phyloP scores from a whole-genome alignment of 108 stramenopile species.

The Nitzschia inconspicua region DNA sequence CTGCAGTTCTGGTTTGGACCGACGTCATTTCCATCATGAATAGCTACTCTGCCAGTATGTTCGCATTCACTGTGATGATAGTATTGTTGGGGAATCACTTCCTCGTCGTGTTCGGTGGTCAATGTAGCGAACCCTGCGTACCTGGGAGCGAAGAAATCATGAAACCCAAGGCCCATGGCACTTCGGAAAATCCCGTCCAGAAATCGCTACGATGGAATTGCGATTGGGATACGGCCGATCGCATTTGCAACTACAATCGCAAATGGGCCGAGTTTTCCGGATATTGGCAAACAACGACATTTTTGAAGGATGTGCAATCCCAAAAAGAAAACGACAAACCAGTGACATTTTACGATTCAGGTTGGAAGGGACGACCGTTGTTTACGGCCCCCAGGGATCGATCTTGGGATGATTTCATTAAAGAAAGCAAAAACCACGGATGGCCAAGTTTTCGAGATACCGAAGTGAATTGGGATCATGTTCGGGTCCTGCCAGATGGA shows the following conservation, averaged over 20 bases:
- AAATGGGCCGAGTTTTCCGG: constrained; percentile 74
- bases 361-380: constrained; percentile 68
- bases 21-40: too few relatives aligned
- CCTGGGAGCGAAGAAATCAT: constrained; percentile 64
- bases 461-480: constrained; percentile 79
- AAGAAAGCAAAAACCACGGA: constrained; percentile 66
- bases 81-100: too few relatives aligned
- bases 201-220: constrained; percentile 73
- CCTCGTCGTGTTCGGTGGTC: too few relatives aligned
- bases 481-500: constrained; percentile 77
- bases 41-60: too few relatives aligned
- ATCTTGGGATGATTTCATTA: constrained; percentile 62
- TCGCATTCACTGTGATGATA: too few relatives aligned
- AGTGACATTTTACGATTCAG: constrained; percentile 78
- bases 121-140: constrained; percentile 55
- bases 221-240: constrained; percentile 62
- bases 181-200: constrained; percentile 66
- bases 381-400: constrained; percentile 66
- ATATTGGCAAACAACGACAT: constrained; percentile 69
- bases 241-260: constrained; percentile 81
- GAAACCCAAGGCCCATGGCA: constrained; percentile 64
- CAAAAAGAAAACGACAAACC: constrained; percentile 10
- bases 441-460: constrained; percentile 69
- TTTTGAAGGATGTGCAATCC: constrained; percentile 48
- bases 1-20: too few relatives aligned